Base-by-base conservation (phyloP, 495 filamentous ascomycete species). In the Pseudevernia furfuracea region DNA sequence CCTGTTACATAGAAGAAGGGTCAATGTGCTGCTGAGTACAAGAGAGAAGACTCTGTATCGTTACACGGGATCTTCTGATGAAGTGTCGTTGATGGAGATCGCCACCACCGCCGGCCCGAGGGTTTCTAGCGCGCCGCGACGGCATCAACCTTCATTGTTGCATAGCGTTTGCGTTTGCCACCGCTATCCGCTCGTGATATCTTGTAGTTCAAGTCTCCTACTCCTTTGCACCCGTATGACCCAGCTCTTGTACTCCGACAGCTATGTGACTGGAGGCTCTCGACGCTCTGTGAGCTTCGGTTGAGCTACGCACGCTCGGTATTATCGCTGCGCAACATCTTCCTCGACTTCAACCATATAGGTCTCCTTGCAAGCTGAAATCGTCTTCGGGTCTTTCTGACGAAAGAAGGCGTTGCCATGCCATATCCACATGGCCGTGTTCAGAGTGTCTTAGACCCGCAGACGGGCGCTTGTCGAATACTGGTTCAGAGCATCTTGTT, bases 61-160 rank as follows among this genome's bases (percentile, higher is more conserved):
- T 49, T 2, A 2, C 38, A 41, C 2, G 10, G 10, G 38, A 11
- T 41, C 23, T 49, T 0, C 11, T 28, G n/a, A n/a, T 49, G 46
- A 23, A 14, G 11, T 49, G 46, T 49, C 46, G 46, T 49, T 28
- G 25, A 28, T 28, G 46, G 28, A 25, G n/a, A 49, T 49, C 46
- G 25, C 23, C 46, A 10, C n/a, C n/a, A 3, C 21, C 21, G 44
- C 44, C 8, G 46, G 2, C 46, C 46, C 6, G 23, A 14, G 28
- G 0, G 10, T 0, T 49, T 49, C 46, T 28, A 49, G 46, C 46
- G 23, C 46, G 23, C 46, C 9, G 25, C n/a, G 10, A 10, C 46
- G 46, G 46, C 46, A 49, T 12, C 46, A 49, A 49, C 46, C 46
- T 49, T 49, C 21, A 48, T 48, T n/a, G n/a, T n/a, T n/a, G n/a